phyloP scores from a whole-genome alignment of 2,329 filamentous ascomycete genomes.

The Colletotrichum sp. region DNA sequence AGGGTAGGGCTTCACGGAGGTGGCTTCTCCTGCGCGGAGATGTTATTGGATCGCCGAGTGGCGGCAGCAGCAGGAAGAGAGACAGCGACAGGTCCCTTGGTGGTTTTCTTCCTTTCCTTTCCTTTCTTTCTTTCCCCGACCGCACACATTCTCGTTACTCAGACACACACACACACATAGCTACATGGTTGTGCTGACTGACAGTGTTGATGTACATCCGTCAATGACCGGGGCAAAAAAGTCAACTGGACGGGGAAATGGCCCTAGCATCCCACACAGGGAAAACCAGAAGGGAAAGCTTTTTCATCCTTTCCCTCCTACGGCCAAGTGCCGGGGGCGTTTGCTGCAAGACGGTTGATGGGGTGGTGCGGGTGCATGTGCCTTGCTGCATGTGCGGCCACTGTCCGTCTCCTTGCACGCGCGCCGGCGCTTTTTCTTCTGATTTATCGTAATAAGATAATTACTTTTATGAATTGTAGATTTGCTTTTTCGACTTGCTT shows the following conservation, averaged over 20 bases:
- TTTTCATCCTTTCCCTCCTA: neutral
- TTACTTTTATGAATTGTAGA: neutral
- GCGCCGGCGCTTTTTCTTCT: neutral
- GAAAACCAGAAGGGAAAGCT: neutral
- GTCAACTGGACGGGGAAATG: neutral
- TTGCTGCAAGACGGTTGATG: slow-evolving; percentile 2
- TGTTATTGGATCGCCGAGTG: neutral
- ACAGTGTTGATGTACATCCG: neutral
- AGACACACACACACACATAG: neutral
- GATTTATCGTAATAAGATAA: neutral
- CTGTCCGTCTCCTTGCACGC: neutral
- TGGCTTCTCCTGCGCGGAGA: neutral
- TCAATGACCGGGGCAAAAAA: neutral
- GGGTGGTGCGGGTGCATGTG: neutral
- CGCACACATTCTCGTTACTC: neutral
- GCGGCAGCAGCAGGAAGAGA: neutral
- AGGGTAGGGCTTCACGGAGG: neutral
- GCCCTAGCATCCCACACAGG: neutral
- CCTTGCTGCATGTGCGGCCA: neutral
- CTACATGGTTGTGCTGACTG: neutral
- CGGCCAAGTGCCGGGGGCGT: neutral
- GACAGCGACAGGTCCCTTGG: neutral
- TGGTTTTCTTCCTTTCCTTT: neutral
- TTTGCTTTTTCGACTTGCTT: neutral
- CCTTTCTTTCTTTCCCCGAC: neutral